phyloP scores from a whole-genome alignment of 1,284 basidiomycete species.

The Gomphus bonarii region DNA sequence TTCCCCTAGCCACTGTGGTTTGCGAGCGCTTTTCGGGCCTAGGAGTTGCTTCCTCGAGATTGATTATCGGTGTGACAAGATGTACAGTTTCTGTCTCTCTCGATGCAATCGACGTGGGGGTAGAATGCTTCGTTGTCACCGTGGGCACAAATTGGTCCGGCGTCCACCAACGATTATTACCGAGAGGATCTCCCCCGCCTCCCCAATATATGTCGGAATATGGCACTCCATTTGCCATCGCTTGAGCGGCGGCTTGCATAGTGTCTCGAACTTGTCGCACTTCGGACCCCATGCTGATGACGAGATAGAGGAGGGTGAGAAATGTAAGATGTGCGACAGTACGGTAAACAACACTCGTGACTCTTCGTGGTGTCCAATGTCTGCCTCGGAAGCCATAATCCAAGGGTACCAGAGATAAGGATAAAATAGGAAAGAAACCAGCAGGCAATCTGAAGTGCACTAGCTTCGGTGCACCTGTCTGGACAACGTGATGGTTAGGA shows the following conservation, averaged over 20 bases:
- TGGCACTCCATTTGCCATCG: neutral
- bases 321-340: neutral
- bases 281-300: neutral
- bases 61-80: slow-evolving; percentile 6
- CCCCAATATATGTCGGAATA: slow-evolving; percentile 6
- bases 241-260: slow-evolving; percentile 1
- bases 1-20: neutral
- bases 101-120: slow-evolving; percentile 6
- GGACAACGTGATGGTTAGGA: slow-evolving; percentile 7
- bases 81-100: slow-evolving; percentile 9
- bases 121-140: neutral
- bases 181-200: neutral
- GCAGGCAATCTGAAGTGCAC: slow-evolving; percentile 1
- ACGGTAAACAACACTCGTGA: neutral
- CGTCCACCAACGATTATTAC: neutral
- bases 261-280: slow-evolving; percentile 3
- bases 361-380: neutral
- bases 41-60: slow-evolving; percentile 7
- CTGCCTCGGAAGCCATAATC: neutral
- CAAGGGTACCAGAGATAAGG: neutral
- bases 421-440: slow-evolving; percentile 6
- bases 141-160: neutral
- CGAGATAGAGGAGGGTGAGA: neutral
- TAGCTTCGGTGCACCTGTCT: slow-evolving; percentile 3
- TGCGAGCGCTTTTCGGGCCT: neutral